These are phyloP conservation scores for Hypericum perforatum DNA, from an alignment of 345 rosid species.

Conservation along the genomic window DNA sequence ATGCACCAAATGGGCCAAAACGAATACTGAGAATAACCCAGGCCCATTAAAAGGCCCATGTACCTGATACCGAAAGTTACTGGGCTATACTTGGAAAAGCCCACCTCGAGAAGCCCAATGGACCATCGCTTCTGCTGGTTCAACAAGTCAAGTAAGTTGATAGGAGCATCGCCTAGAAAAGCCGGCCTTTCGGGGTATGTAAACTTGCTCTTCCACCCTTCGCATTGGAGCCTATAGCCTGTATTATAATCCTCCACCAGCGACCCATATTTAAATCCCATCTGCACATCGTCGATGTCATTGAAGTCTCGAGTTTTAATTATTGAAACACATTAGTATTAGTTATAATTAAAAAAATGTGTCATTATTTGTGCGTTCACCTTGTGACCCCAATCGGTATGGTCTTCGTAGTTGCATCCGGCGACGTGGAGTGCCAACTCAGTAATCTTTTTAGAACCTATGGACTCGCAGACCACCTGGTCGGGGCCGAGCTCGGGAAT, in stretches of 20 bases:
- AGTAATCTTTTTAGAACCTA: conserved; percentile 16
- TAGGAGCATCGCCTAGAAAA: conserved; percentile 2
- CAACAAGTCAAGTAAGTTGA: conserved; percentile 1
- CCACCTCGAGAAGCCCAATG: conserved; percentile 4
- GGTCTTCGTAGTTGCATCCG: conserved; percentile 39
- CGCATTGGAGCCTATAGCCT: not conserved
- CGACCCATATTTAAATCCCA: conserved; percentile 33
- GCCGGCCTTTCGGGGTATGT: not conserved
- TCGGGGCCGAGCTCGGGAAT: conserved; percentile 27
- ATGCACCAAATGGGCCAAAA: conserved; percentile 44
- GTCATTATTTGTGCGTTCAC: conserved; percentile 17
- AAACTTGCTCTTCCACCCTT: conserved; percentile 2
- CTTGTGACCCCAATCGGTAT: conserved; percentile 55
- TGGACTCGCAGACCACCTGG: conserved; percentile 18
- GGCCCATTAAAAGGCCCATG: conserved; percentile 30
- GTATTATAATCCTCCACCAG: conserved; percentile 4
- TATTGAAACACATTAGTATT: not conserved
- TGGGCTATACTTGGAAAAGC: conserved; percentile 5
- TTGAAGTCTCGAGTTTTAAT: not conserved
- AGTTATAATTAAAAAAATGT: not conserved
- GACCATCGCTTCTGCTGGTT: conserved; percentile 9
- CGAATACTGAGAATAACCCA: conserved; percentile 31
- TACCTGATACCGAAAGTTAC: conserved; percentile 21
- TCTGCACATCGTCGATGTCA: too few relatives aligned
- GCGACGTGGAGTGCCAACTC: conserved; percentile 45